A percentile compares a stretch with the other conserved stretches of the same genome.
Evolutionary conservation across 371 early-diverging fungal genomes (phyloP).

Genomic region (Cladochytrium tenue): DNA sequence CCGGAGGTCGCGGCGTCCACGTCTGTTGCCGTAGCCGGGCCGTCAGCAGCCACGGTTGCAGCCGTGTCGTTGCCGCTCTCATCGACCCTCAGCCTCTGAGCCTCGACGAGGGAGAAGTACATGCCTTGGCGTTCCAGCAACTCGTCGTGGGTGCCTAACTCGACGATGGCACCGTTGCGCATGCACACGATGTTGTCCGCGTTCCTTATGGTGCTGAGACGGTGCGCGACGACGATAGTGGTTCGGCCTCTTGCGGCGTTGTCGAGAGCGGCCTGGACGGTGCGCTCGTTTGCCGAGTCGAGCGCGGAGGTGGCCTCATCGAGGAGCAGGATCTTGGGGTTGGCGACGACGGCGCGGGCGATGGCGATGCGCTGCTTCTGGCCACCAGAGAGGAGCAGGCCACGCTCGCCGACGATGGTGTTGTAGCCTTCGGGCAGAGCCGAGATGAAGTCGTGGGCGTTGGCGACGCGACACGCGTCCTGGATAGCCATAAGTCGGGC

Average conservation of each 20-base stretch:
- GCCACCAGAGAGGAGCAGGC: slow-evolving; percentile 74
- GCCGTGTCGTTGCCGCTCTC: slow-evolving; percentile 12
- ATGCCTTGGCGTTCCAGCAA: slow-evolving; percentile 27
- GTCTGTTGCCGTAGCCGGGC: background rate
- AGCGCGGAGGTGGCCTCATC: slow-evolving; percentile 96
- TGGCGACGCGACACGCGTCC: slow-evolving; percentile 66
- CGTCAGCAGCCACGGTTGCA: slow-evolving; percentile 5
- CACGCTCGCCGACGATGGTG: slow-evolving; percentile 77
- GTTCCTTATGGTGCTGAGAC: slow-evolving; percentile 42
- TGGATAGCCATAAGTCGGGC: slow-evolving; percentile 58
- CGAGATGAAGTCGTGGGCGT: slow-evolving; percentile 75
- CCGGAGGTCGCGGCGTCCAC: slow-evolving; percentile 1
- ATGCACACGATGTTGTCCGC: slow-evolving; percentile 47
- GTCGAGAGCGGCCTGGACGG: slow-evolving; percentile 49
- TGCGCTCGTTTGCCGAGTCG: slow-evolving; percentile 65
- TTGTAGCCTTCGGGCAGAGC: slow-evolving; percentile 76
- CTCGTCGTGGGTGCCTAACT: slow-evolving; percentile 42
- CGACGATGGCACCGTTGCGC: slow-evolving; percentile 37
- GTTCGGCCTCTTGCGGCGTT: slow-evolving; percentile 41
- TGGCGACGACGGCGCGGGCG: slow-evolving; percentile 86
- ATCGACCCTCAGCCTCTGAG: slow-evolving; percentile 38
- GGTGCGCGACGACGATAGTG: slow-evolving; percentile 52
- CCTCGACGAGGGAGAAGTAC: slow-evolving; percentile 42
- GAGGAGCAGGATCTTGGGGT: slow-evolving; percentile 78
- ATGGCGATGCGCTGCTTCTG: slow-evolving; percentile 77